These are phyloP conservation scores for Tylopilus intermedius DNA, from an alignment of 768 basidiomycete genomes.

Conservation along the genomic window DNA sequence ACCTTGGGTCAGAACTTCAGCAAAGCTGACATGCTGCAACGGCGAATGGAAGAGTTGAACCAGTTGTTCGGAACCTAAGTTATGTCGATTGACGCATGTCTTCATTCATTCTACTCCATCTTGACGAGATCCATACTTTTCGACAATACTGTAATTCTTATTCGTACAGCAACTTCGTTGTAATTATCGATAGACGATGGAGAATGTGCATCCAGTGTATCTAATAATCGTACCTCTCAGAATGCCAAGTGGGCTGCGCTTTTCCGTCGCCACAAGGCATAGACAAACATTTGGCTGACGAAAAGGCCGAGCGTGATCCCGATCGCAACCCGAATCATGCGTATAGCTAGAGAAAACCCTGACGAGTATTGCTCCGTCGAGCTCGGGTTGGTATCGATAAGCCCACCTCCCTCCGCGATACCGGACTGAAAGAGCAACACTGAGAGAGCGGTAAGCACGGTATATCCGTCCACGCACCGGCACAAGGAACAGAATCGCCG, in stretches of 20 bases:
- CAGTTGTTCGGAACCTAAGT: slow-evolving; percentile 60
- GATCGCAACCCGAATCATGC: slow-evolving; percentile 80
- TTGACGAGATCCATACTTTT: slow-evolving; percentile 20
- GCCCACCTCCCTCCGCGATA: slow-evolving; percentile 68
- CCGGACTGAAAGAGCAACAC: slow-evolving; percentile 50
- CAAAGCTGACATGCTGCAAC: slow-evolving; percentile 82
- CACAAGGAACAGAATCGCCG: slow-evolving; percentile 85
- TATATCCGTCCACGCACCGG: slow-evolving; percentile 52
- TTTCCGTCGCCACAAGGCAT: slow-evolving; percentile 69
- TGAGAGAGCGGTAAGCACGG: slow-evolving; percentile 10
- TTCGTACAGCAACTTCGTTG: slow-evolving; percentile 25
- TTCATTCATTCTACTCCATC: slow-evolving; percentile 8
- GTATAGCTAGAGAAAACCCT: slow-evolving; percentile 73
- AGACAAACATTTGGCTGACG: slow-evolving; percentile 71
- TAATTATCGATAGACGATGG: slow-evolving; percentile 30
- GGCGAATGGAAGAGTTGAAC: slow-evolving; percentile 83
- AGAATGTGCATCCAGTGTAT: not conserved
- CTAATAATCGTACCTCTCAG: slow-evolving; percentile 30
- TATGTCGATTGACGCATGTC: slow-evolving; percentile 19
- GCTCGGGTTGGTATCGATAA: slow-evolving; percentile 48
- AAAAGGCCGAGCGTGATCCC: slow-evolving; percentile 85
- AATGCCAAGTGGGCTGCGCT: slow-evolving; percentile 74
- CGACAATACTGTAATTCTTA: slow-evolving; percentile 27
- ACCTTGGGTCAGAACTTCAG: slow-evolving; percentile 83
- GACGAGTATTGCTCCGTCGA: slow-evolving; percentile 61